Evolutionary conservation across 176 grass and related monocot species (phyloP), one percentile per base, ranked within the genome.

Genomic region (Calamus simplicifolius): DNA sequence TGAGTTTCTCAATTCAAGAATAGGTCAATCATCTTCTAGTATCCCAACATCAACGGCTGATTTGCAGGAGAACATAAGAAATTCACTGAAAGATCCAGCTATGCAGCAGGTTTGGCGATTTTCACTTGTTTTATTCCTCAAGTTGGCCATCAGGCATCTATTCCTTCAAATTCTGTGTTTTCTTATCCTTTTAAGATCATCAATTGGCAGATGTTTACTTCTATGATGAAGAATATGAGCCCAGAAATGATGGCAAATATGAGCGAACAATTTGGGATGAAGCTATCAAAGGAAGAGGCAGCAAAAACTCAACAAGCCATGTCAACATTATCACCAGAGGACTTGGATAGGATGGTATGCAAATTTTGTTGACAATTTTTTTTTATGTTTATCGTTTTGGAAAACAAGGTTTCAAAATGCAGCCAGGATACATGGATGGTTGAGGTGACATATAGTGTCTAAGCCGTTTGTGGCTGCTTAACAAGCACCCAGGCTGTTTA

Each of bases 241-340:
- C 93, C 93, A 19, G 93, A 98, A 59, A 91, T 88, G 84, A 98
- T 98, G 93, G 84, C 75, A 71, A 92, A 85, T 64, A 92, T 98
- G 81, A 82, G 87, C 15, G 75, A 83, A 65, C 87, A 89, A 70
- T 98, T 89, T 72, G 87, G 93, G 60, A 92, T 98, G 84, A 92
- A 98, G 27, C 76, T 98, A 17, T 88, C 93, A 23, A 89, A 82
- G 72, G 87, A 98, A 66, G 87, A 98, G 58, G 93, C 93, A 12
- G 75, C 79, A 27, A 91, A 89, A 62, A 84, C 87, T 70, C 87
- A 92, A 71, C 73, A 92, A 73, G 80, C 84, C 18, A 82, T 98
- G 87, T 73, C 87, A 27, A 73, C 85, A 59, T 81, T 98, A 25
- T 98, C 93, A 71, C 79, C 81, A 38, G 81, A 88, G 25, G 93